phyloP scores from a whole-genome alignment of 192 early-diverging fungal genomes.

The Podila clonocystis region DNA sequence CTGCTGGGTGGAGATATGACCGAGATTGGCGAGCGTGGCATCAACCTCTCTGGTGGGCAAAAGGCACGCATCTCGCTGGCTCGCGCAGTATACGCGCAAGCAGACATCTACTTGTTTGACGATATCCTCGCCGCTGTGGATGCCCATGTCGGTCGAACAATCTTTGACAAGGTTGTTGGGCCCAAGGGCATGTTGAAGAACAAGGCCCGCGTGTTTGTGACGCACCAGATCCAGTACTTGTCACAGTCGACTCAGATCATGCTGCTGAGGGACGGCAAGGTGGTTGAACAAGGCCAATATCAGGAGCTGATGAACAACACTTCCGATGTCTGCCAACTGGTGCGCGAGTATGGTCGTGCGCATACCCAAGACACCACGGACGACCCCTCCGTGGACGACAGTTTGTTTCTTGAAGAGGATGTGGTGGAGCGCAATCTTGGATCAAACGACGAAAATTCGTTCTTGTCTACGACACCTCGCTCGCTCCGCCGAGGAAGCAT shows the following conservation, averaged over 20 bases:
- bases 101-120: conserved; percentile 73
- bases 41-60: conserved; percentile 88
- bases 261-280: conserved; percentile 73
- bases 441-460: not conserved
- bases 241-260: conserved; percentile 69
- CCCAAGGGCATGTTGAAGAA: conserved; percentile 78
- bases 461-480: conserved; percentile 14
- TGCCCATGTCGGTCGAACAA: conserved; percentile 55
- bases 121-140: conserved; percentile 45
- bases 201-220: conserved; percentile 83
- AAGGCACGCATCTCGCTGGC: conserved; percentile 63
- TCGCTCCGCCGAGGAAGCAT: conserved; percentile 24
- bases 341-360: conserved; percentile 71
- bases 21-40: conserved; percentile 88
- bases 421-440: not conserved
- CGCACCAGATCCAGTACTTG: conserved; percentile 79
- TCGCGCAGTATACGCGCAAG: conserved; percentile 77
- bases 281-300: conserved; percentile 72
- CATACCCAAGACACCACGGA: not conserved
- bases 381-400: not conserved
- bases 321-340: conserved; percentile 65
- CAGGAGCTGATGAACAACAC: conserved; percentile 65
- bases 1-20: conserved; percentile 85
- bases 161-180: conserved; percentile 76
- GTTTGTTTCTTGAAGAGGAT: not conserved